Base-by-base conservation (phyloP, 805 yeast species). In the Wickerhamiella australiensis region DNA sequence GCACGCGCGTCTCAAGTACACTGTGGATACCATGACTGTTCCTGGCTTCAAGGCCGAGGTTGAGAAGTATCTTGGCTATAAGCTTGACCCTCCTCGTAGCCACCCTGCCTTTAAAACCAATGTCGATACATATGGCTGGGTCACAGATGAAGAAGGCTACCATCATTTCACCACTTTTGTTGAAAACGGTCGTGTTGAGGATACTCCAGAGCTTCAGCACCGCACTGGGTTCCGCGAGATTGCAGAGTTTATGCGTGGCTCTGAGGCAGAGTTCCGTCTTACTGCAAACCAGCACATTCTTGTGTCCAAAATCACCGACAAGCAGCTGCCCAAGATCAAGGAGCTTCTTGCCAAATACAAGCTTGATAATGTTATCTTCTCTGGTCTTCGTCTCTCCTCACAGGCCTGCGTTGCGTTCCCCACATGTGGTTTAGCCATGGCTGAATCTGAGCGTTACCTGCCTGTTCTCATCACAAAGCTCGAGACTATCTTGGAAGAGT, bases 321-420 rank as follows among this genome's bases (percentile, higher is more conserved):
- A 73, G 53, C 82, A 83, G 59, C 66, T 85, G 55, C 74, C 71
- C 15, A 66, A 66, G 23, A 70, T 88, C 55, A 85, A 86, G 67
- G 65, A 66, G 25, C 58, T 86, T 27, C 68, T 90, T 68, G 75
- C 75, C 37, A 67, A 82, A 63, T 84, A 82, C 68, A 84, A 82
- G 65, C 74, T 90, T 55, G 95, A 86, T 64, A 87, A 86, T 69
- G 74, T 87, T 47, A 75, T 79, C 56, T 83, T 80, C 67, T 80
- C 94, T 50, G 94, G 83, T 3, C 72, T 90, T 61, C 79, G 97
- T 66, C 74, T 86, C 52, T 82, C 95, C 8, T 85, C 96, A 6
- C 87, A 95, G 22, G 94, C 97, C 0, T 90, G 97, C 77, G 97
- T 90, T 52, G 96, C 96, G 1, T 80, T 90, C 77, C 97, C 97